These are phyloP conservation scores for Trichosporon coremiiforme DNA, from an alignment of 1,284 basidiomycete species.

Conservation along the genomic window DNA sequence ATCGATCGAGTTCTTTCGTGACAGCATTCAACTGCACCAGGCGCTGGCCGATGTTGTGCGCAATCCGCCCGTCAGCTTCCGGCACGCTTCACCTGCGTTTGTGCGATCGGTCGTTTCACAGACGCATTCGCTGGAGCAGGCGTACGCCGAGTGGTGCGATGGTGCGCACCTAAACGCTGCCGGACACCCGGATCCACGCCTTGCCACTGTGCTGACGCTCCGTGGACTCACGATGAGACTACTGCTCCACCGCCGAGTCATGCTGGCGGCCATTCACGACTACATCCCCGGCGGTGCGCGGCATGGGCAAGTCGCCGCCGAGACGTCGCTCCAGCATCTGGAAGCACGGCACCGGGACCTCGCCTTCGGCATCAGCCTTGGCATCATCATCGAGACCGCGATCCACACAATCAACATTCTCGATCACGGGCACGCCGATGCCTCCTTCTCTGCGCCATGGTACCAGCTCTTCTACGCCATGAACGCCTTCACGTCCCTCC, in stretches of 20 bases:
- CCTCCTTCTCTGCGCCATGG: conserved; percentile 28
- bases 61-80: conserved; percentile 23
- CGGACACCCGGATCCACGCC: neutral
- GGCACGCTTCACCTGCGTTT: conserved; percentile 14
- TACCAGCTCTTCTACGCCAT: conserved; percentile 35
- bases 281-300: conserved; percentile 1
- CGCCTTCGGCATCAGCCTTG: conserved; percentile 28
- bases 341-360: conserved; percentile 28
- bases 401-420: conserved; percentile 27
- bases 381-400: conserved; percentile 30
- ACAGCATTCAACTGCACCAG: conserved; percentile 29
- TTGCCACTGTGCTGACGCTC: conserved; percentile 27
- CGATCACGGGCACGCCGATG: conserved; percentile 6
- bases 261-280: conserved; percentile 26
- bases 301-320: neutral
- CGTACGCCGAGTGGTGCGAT: conserved; percentile 33
- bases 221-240: conserved; percentile 31
- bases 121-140: conserved; percentile 28
- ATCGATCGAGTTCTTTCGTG: conserved; percentile 24
- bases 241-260: conserved; percentile 32
- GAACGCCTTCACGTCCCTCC: conserved; percentile 36
- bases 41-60: conserved; percentile 28
- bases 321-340: conserved; percentile 17
- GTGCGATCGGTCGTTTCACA: conserved; percentile 17
- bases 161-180: conserved; percentile 6